These are phyloP conservation scores for Leccinum aurantiacum DNA, from an alignment of 768 basidiomycete genomes.

Conservation along the genomic window DNA sequence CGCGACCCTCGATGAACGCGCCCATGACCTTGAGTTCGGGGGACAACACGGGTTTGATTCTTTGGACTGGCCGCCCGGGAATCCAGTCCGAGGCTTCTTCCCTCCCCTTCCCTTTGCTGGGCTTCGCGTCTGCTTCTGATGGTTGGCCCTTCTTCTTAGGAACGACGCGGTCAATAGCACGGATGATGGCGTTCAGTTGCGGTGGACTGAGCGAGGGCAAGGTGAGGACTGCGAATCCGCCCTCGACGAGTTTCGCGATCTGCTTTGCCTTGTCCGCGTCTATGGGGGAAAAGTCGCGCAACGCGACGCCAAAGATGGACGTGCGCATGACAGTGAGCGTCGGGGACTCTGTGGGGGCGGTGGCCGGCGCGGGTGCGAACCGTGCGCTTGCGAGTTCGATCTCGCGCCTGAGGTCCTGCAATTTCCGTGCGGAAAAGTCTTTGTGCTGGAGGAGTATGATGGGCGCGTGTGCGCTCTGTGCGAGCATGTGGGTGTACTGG, in stretches of 20 bases:
- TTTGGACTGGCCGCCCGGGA: constrained; percentile 70
- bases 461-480: constrained; percentile 53
- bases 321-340: constrained; percentile 72
- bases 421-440: constrained; percentile 67
- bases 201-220: constrained; percentile 71
- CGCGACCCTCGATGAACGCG: constrained; percentile 73
- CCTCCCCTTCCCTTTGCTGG: constrained; percentile 43
- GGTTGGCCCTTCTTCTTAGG: constrained; percentile 61
- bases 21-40: constrained; percentile 76
- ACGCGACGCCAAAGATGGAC: constrained; percentile 74
- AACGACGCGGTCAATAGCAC: constrained; percentile 62
- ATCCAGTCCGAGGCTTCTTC: constrained; percentile 61
- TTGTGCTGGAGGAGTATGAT: constrained; percentile 78
- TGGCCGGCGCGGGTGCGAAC: constrained; percentile 28
- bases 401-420: constrained; percentile 67
- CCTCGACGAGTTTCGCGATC: constrained; percentile 58
- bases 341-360: constrained; percentile 37
- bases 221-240: constrained; percentile 64
- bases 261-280: constrained; percentile 46
- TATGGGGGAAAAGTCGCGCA: constrained; percentile 58
- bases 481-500: constrained; percentile 74
- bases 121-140: constrained; percentile 48
- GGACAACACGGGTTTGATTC: constrained; percentile 48
- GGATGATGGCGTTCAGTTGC: constrained; percentile 64
- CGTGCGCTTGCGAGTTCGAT: constrained; percentile 57